Percentiles rank a stretch among this genome's conserved stretches.
These are phyloP conservation scores for Arabidopsis arenosa DNA, from an alignment of 345 rosid species.

Conservation along the genomic window DNA sequence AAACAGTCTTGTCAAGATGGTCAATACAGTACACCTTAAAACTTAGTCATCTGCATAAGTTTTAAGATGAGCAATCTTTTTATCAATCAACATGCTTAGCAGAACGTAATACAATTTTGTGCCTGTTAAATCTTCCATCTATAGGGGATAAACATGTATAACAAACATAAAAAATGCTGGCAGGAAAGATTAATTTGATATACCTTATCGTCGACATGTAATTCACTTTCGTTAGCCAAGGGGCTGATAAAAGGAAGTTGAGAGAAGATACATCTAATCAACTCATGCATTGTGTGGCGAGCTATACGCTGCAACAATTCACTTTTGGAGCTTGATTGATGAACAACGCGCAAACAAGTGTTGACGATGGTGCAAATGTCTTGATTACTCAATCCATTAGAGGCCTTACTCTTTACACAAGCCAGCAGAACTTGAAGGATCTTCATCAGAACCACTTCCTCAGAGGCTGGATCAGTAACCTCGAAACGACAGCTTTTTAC, in stretches of 20 bases:
- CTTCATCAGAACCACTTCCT: constrained; percentile 81
- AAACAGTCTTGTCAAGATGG: not conserved
- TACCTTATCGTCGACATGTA: constrained; percentile 49
- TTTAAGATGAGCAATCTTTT: constrained; percentile 13
- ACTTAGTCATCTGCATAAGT: constrained; percentile 20
- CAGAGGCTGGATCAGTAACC: constrained; percentile 77
- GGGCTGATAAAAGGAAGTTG: constrained; percentile 57
- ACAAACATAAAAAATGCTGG: constrained; percentile 6
- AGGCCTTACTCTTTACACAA: constrained; percentile 78
- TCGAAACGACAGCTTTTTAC: constrained; percentile 75
- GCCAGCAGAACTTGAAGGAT: constrained; percentile 85
- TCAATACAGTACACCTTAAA: constrained; percentile 25
- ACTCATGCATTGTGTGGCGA: constrained; percentile 76
- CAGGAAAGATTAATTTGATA: constrained; percentile 1
- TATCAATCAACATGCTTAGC: constrained; percentile 10
- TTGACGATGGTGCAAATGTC: constrained; percentile 71
- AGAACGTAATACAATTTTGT: not conserved
- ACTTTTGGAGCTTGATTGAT: constrained; percentile 73
- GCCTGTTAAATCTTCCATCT: constrained; percentile 21
- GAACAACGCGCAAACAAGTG: constrained; percentile 78
- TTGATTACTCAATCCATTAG: constrained; percentile 64
- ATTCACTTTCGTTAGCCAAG: constrained; percentile 38
- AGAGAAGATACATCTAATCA: constrained; percentile 74
- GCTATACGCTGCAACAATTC: constrained; percentile 80
- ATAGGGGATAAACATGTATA: constrained; percentile 17